Percentiles rank a stretch among this genome's conserved stretches.
Conservation (phyloP, 2,329 filamentous ascomycete genomes). For the Botryotinia globosa region DNA sequence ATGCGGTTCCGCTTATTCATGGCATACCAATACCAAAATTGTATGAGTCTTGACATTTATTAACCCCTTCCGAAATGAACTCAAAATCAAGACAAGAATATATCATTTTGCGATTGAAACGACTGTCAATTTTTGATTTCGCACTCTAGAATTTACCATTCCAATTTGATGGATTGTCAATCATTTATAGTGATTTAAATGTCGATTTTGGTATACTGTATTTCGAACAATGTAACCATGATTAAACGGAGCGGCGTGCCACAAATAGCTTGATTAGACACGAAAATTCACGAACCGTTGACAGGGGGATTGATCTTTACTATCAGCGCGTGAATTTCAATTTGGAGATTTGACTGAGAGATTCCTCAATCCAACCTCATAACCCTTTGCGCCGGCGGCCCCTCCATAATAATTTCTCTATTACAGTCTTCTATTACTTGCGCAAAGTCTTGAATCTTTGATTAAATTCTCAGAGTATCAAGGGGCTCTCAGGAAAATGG, state of each 20-base stretch:
- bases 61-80: background rate
- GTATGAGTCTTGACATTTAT: background rate
- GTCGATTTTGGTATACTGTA: background rate
- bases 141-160: background rate
- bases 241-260: background rate
- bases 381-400: slow-evolving; percentile 15
- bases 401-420: slow-evolving; percentile 2
- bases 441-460: background rate
- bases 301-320: slow-evolving; percentile 11
- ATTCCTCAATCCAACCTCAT: slow-evolving; percentile 17
- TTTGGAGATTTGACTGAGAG: slow-evolving; percentile 17
- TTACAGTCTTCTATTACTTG: background rate
- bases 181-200: background rate
- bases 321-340: slow-evolving; percentile 19
- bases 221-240: background rate
- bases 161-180: background rate
- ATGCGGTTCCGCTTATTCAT: background rate
- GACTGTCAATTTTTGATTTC: background rate
- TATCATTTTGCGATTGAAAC: background rate
- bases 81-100: background rate
- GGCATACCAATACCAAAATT: background rate
- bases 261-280: slow-evolving; percentile 4
- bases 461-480: background rate
- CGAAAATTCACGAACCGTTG: slow-evolving; percentile 18
- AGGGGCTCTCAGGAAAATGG: slow-evolving; percentile 57